phyloP scores from a whole-genome alignment of 2,329 filamentous ascomycete species.

The Alternaria viburni region DNA sequence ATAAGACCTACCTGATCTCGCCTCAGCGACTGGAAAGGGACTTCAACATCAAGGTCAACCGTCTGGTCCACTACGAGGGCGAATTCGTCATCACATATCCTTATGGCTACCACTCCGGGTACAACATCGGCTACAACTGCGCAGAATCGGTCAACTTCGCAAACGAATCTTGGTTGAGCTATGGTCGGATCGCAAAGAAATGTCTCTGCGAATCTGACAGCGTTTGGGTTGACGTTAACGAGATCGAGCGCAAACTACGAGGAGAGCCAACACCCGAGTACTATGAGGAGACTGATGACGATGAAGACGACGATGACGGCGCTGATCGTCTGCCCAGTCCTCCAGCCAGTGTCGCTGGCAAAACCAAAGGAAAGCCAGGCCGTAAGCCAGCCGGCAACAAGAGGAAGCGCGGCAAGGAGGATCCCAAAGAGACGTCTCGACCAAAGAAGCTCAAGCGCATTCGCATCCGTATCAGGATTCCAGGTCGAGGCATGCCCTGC shows the following conservation, averaged over 20 bases:
- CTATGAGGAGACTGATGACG: slow-evolving; percentile 77
- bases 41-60: slow-evolving; percentile 95
- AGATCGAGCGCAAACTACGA: slow-evolving; percentile 91
- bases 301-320: slow-evolving; percentile 67
- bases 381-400: slow-evolving; percentile 72
- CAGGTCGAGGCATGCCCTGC: slow-evolving; percentile 80
- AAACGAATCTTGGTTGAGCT: slow-evolving; percentile 91
- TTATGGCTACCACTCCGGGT: slow-evolving; percentile 97
- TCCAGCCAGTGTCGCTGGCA: slow-evolving; percentile 74
- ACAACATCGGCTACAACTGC: slow-evolving; percentile 98
- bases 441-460: slow-evolving; percentile 76
- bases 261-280: slow-evolving; percentile 83
- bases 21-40: slow-evolving; percentile 84
- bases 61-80: slow-evolving; percentile 90
- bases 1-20: slow-evolving; percentile 97
- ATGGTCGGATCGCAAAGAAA: slow-evolving; percentile 93
- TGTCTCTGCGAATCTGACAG: slow-evolving; percentile 97
- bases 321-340: slow-evolving; percentile 74
- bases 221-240: slow-evolving; percentile 96
- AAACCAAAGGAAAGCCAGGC: slow-evolving; percentile 71
- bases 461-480: slow-evolving; percentile 73
- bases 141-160: slow-evolving; percentile 99
- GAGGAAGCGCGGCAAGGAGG: slow-evolving; percentile 55
- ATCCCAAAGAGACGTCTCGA: slow-evolving; percentile 53
- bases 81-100: slow-evolving; percentile 99